Percentiles rank a stretch among this genome's conserved stretches.
Conservation (phyloP, 495 filamentous ascomycete species). For the Aspergillus olivimuriae region DNA sequence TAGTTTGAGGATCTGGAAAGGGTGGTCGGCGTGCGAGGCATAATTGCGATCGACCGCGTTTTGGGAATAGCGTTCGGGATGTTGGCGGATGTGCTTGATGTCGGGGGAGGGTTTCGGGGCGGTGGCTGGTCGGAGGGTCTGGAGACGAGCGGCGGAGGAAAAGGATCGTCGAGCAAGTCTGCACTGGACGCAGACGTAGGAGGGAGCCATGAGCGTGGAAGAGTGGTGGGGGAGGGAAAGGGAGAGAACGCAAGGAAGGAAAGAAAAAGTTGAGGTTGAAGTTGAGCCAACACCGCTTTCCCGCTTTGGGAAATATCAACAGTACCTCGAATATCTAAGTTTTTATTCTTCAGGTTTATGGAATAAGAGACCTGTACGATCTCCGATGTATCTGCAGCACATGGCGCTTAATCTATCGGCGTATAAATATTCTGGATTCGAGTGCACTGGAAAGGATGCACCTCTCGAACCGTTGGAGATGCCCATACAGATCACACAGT, state of each 20-base stretch:
- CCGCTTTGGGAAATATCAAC: constrained; percentile 8
- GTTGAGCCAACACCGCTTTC: constrained; percentile 3
- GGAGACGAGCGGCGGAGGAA: constrained; percentile 23
- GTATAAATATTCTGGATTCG: too few relatives aligned
- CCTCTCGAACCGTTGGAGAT: too few relatives aligned
- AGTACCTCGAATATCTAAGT: too few relatives aligned
- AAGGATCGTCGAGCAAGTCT: constrained; percentile 12
- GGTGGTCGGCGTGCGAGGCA: constrained; percentile 54
- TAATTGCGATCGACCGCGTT: constrained; percentile 89
- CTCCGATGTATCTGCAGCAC: too few relatives aligned
- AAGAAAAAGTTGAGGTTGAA: neutral
- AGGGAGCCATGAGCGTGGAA: constrained; percentile 19
- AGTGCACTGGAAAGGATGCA: too few relatives aligned
- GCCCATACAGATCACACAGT: too few relatives aligned
- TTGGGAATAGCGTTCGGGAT: constrained; percentile 66
- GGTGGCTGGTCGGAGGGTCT: constrained; percentile 51
- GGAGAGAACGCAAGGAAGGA: neutral
- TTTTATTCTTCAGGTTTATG: too few relatives aligned
- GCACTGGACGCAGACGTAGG: constrained; percentile 37
- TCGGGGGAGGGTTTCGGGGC: constrained; percentile 77
- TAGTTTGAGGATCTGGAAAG: constrained; percentile 62
- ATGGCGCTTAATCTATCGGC: too few relatives aligned
- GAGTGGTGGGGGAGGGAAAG: neutral
- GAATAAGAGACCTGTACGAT: too few relatives aligned
- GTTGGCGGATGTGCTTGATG: constrained; percentile 82